A percentile compares a stretch with the other conserved stretches of the same genome.
These are phyloP conservation scores for Ophiosphaerella herpotricha DNA, from an alignment of 2,329 filamentous ascomycete species.

Conservation along the genomic window DNA sequence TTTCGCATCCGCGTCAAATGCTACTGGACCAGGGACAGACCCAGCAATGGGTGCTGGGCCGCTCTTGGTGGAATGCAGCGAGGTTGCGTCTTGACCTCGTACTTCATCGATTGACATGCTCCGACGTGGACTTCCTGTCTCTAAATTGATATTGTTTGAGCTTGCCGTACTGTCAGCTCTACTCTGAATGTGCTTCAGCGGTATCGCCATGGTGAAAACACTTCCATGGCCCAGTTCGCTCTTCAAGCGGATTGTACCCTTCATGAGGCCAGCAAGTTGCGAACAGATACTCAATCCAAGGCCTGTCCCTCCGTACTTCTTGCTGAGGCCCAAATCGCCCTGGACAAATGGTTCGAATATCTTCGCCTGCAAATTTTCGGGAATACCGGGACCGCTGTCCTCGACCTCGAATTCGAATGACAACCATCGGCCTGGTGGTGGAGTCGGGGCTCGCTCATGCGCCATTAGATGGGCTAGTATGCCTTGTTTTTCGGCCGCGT, in stretches of 20 bases:
- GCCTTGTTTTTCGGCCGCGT: slow-evolving; percentile 46
- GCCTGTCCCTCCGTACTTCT: slow-evolving; percentile 87
- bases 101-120: slow-evolving; percentile 35
- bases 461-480: slow-evolving; percentile 43
- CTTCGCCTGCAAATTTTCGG: slow-evolving; percentile 73
- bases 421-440: slow-evolving; percentile 68
- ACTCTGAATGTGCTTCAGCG: slow-evolving; percentile 75
- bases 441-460: slow-evolving; percentile 42
- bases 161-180: slow-evolving; percentile 60
- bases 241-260: slow-evolving; percentile 71
- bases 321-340: slow-evolving; percentile 85
- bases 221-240: slow-evolving; percentile 77
- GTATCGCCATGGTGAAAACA: slow-evolving; percentile 81
- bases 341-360: slow-evolving; percentile 96
- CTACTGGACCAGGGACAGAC: slow-evolving; percentile 37
- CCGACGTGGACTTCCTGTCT: slow-evolving; percentile 27
- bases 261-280: slow-evolving; percentile 83
- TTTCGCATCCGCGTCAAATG: slow-evolving; percentile 65
- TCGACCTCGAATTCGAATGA: slow-evolving; percentile 86
- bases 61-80: slow-evolving; percentile 39
- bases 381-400: slow-evolving; percentile 86
- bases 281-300: slow-evolving; percentile 87
- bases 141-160: slow-evolving; percentile 37
- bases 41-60: slow-evolving; percentile 21
- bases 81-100: slow-evolving; percentile 36